Evolutionary conservation across 257 asterid species (phyloP).

Genomic region (Solanum stenotomum): DNA sequence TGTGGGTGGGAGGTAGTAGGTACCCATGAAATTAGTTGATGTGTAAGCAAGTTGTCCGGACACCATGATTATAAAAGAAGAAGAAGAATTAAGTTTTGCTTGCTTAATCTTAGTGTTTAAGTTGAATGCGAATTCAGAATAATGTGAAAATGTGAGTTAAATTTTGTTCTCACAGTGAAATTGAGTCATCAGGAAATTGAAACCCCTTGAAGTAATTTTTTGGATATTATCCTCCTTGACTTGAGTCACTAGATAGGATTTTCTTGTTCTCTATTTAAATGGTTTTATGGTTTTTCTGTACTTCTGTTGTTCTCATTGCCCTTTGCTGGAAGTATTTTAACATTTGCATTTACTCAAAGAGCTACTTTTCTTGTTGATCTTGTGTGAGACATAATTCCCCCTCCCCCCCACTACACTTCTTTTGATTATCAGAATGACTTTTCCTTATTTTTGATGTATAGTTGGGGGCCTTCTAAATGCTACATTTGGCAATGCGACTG

Average conservation of each 20-base stretch:
- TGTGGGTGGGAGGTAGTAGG: not conserved
- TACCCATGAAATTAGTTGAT: not conserved
- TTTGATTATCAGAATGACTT: not conserved
- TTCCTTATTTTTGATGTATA: slow-evolving; percentile 18
- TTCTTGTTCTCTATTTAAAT: not conserved
- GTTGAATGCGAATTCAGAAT: not conserved
- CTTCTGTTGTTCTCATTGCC: not conserved
- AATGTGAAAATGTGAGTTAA: not conserved
- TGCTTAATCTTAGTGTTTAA: not conserved
- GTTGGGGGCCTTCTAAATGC: slow-evolving; percentile 97
- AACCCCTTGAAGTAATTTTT: not conserved
- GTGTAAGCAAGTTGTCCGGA: not conserved
- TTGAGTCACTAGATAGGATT: not conserved
- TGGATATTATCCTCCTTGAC: not conserved
- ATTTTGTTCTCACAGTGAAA: not conserved
- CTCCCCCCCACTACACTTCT: not conserved
- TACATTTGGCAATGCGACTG: slow-evolving; percentile 94
- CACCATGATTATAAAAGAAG: not conserved
- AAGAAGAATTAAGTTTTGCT: not conserved
- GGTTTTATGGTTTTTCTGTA: not conserved
- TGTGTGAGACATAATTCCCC: not conserved
- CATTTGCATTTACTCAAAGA: not conserved
- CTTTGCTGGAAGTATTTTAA: not conserved
- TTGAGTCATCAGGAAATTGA: not conserved
- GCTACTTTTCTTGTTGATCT: not conserved